Evolutionary conservation across 2,329 filamentous ascomycete species (phyloP).

Genomic region (Didymella segeticola): DNA sequence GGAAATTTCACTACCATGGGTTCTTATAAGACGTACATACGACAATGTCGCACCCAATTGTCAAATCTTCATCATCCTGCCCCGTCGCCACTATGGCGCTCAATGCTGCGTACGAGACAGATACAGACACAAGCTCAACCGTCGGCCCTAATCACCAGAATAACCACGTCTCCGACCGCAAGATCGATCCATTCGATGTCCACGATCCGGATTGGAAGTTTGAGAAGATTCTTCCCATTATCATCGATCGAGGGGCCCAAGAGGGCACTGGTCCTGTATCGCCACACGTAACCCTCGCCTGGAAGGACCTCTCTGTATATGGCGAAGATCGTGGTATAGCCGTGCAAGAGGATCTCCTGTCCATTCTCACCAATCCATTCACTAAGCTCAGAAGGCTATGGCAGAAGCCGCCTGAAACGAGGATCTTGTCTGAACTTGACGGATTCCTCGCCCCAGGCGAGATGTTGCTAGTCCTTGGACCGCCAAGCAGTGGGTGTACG

Average conservation of each 20-base stretch:
- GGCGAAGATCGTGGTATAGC: not conserved
- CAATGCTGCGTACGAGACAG: not conserved
- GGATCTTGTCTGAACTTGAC: slow-evolving; percentile 70
- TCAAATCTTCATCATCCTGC: not conserved
- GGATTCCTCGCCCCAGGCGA: slow-evolving; percentile 41
- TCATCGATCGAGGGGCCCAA: not conserved
- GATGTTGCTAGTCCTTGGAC: slow-evolving; percentile 41
- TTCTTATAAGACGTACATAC: not conserved
- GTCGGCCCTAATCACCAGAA: not conserved
- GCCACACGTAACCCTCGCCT: not conserved
- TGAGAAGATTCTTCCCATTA: not conserved
- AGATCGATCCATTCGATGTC: not conserved
- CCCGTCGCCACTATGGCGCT: not conserved
- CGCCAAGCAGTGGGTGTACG: slow-evolving; percentile 62
- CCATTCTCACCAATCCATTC: not conserved
- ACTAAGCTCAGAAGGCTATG: not conserved
- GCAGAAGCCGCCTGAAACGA: not conserved
- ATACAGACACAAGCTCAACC: not conserved
- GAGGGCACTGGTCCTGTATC: not conserved
- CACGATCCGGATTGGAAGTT: not conserved
- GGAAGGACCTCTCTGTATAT: not conserved
- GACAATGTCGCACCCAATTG: not conserved
- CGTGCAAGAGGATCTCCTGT: not conserved
- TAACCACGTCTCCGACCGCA: not conserved
- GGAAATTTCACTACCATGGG: not conserved